These are phyloP conservation scores for Cryphonectria nitschkei DNA, from an alignment of 2,329 filamentous ascomycete genomes.

Conservation along the genomic window DNA sequence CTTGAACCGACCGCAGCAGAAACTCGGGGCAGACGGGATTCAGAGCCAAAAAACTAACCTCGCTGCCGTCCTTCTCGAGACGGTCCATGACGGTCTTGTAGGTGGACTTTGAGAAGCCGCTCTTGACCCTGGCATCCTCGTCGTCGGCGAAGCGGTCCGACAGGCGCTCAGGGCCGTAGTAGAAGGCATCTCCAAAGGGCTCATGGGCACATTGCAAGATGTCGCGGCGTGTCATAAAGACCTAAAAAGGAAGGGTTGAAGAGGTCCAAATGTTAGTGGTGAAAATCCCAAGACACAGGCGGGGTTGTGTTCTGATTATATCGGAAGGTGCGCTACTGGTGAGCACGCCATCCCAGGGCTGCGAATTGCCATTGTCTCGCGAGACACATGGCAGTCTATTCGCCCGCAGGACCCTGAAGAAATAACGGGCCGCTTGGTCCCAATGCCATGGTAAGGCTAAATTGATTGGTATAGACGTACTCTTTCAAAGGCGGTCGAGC, in stretches of 20 bases:
- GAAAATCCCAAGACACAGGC: not conserved
- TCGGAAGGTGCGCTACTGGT: slow-evolving; percentile 15
- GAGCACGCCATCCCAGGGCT: slow-evolving; percentile 29
- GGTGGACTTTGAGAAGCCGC: slow-evolving; percentile 71
- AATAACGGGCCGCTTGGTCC: slow-evolving; percentile 15
- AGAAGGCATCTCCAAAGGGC: slow-evolving; percentile 95
- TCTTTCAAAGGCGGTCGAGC: slow-evolving; percentile 95
- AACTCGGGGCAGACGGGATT: slow-evolving; percentile 14
- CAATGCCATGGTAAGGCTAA: slow-evolving; percentile 17
- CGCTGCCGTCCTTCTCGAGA: slow-evolving; percentile 71
- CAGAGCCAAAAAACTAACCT: slow-evolving; percentile 68
- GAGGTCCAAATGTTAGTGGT: slow-evolving; percentile 8
- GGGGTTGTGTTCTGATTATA: not conserved
- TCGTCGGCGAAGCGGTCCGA: slow-evolving; percentile 78
- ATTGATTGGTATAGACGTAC: slow-evolving; percentile 53
- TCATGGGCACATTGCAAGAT: slow-evolving; percentile 86
- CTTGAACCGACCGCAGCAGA: slow-evolving; percentile 22
- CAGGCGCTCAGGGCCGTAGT: slow-evolving; percentile 90
- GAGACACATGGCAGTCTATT: slow-evolving; percentile 2
- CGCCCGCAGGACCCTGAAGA: slow-evolving; percentile 19
- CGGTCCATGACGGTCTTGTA: slow-evolving; percentile 78
- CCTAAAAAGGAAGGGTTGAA: slow-evolving; percentile 53
- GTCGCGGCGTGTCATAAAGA: slow-evolving; percentile 93
- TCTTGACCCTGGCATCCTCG: slow-evolving; percentile 54
- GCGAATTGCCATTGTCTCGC: slow-evolving; percentile 21